Percentiles rank a stretch among this genome's conserved stretches.
phyloP scores from a whole-genome alignment of 2,329 filamentous ascomycete genomes.

The Sclerotinia minor region DNA sequence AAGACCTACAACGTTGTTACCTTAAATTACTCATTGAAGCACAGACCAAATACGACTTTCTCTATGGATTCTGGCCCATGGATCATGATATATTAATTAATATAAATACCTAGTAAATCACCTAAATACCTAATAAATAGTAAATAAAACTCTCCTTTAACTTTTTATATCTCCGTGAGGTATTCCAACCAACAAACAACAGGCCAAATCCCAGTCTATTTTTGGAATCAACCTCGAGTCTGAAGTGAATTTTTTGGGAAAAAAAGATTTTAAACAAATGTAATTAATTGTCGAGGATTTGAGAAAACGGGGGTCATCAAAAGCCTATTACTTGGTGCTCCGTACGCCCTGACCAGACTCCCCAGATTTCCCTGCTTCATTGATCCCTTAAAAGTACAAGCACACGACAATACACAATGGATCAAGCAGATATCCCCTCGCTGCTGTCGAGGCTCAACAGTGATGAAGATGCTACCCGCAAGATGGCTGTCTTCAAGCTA shows the following conservation, averaged over 20 bases:
- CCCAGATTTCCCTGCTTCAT: constrained; percentile 10
- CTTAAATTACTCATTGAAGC: background rate
- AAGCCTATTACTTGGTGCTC: constrained; percentile 1
- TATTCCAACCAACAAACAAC: background rate
- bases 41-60: constrained; percentile 4
- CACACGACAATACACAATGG: constrained; percentile 45
- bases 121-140: no score
- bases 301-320: constrained; percentile 5
- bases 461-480: constrained; percentile 86
- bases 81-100: no score
- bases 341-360: constrained; percentile 13
- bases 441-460: constrained; percentile 64
- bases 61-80: background rate
- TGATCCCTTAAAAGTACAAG: background rate
- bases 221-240: constrained; percentile 1
- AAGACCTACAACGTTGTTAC: no score
- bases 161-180: constrained; percentile 15
- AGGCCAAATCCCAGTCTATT: constrained; percentile 4
- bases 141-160: background rate
- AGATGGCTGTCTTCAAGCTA: constrained; percentile 99
- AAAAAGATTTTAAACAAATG: constrained; percentile 12
- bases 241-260: background rate
- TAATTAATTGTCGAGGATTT: constrained; percentile 18
- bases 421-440: constrained; percentile 66
- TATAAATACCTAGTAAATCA: no score